These are phyloP conservation scores for Tagetes erecta DNA, from an alignment of 129 eudicot genomes.

Conservation along the genomic window DNA sequence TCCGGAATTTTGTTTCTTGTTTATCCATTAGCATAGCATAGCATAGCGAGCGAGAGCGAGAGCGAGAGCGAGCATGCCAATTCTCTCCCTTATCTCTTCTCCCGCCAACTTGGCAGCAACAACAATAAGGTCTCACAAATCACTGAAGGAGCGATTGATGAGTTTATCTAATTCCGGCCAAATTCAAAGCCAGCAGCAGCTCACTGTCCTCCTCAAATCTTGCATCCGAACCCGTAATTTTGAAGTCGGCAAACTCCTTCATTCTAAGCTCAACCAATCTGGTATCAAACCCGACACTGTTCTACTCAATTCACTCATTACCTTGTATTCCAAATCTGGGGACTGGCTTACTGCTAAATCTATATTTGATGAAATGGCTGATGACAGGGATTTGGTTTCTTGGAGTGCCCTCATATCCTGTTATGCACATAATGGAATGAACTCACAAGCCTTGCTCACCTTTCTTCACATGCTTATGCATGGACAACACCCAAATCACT, in stretches of 20 bases:
- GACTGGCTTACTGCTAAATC: slow-evolving; percentile 58
- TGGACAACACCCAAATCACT: slow-evolving; percentile 62
- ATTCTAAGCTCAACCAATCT: slow-evolving; percentile 43
- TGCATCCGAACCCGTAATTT: slow-evolving; percentile 63
- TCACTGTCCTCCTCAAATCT: slow-evolving; percentile 58
- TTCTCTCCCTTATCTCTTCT: slow-evolving; percentile 33
- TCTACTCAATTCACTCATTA: slow-evolving; percentile 57
- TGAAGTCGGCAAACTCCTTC: slow-evolving; percentile 51
- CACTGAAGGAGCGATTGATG: slow-evolving; percentile 47
- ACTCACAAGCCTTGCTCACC: slow-evolving; percentile 39
- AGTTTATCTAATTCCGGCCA: slow-evolving; percentile 46
- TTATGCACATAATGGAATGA: slow-evolving; percentile 49
- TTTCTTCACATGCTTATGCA: slow-evolving; percentile 60
- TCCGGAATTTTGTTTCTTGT: no score
- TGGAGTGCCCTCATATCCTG: slow-evolving; percentile 73
- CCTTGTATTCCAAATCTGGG: slow-evolving; percentile 61
- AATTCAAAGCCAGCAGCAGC: slow-evolving; percentile 29
- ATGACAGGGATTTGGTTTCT: slow-evolving; percentile 56
- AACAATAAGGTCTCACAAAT: slow-evolving; percentile 30
- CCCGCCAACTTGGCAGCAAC: slow-evolving; percentile 30
- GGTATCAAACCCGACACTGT: slow-evolving; percentile 38
- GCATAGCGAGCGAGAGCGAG: no score
- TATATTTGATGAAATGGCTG: slow-evolving; percentile 58
- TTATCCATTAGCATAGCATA: no score
- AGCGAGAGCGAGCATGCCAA: slow-evolving; percentile 18